A percentile compares a stretch with the other conserved stretches of the same genome.
phyloP scores from a whole-genome alignment of 2,329 filamentous ascomycete genomes.

The Dactylella cylindrospora region DNA sequence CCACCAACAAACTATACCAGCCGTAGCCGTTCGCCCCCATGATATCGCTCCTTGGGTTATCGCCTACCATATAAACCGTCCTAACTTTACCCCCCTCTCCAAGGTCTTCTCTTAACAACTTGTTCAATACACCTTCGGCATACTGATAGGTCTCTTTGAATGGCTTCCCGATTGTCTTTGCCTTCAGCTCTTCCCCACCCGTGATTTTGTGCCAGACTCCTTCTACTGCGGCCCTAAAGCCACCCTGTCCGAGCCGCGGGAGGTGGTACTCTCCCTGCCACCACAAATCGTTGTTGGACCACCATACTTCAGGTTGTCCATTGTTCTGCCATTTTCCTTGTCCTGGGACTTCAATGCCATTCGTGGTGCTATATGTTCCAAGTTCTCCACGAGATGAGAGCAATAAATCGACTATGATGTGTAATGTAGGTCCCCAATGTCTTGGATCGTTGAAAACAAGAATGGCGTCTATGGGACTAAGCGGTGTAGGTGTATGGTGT shows the following conservation, averaged over 20 bases:
- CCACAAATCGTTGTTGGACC: constrained; percentile 84
- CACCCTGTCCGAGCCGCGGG: constrained; percentile 86
- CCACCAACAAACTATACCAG: constrained; percentile 76
- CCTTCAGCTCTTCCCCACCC: constrained; percentile 61
- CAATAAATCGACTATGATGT: constrained; percentile 80
- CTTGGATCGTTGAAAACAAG: constrained; percentile 95
- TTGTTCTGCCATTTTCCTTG: constrained; percentile 73
- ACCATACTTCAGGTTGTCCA: constrained; percentile 77
- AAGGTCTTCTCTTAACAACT: constrained; percentile 47
- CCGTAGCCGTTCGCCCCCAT: constrained; percentile 77
- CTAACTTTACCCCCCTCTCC: constrained; percentile 57
- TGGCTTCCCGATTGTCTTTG: constrained; percentile 80
- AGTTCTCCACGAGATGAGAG: constrained; percentile 75
- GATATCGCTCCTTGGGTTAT: constrained; percentile 88
- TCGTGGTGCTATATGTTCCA: constrained; percentile 74
- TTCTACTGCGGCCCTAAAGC: constrained; percentile 77
- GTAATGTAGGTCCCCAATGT: constrained; percentile 89
- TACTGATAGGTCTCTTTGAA: constrained; percentile 75
- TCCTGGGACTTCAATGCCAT: constrained; percentile 56
- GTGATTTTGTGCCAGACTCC: constrained; percentile 69
- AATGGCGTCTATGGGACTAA: constrained; percentile 70
- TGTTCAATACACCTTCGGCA: constrained; percentile 71
- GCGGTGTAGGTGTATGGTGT: constrained; percentile 2
- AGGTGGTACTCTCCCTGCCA: constrained; percentile 86
- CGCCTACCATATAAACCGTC: constrained; percentile 90